Evolutionary conservation across 1,139 yeast genomes (phyloP), one percentile per base, ranked within the genome.

Genomic region (Magnusiomyces magnusii): DNA sequence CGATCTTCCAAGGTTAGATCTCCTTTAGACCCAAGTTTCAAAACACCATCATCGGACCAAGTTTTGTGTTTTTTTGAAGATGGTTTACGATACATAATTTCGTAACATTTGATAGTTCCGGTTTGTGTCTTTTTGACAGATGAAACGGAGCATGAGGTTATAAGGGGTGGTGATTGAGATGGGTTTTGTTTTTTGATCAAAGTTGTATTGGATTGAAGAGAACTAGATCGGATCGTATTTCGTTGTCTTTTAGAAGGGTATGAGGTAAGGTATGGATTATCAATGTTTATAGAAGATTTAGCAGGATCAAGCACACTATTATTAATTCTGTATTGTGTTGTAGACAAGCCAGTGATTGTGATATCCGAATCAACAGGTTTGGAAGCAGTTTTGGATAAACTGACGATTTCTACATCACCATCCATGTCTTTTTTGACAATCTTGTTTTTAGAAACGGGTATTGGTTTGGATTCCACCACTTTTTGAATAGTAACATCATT

Each of bases 21-120:
- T 52, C 65, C 63, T 13, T 53, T 49, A 23, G 51, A 60, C 19
- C 60, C 62, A 1, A 77, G 66, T 0, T 71, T 63, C 3, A 88
- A 76, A 28, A 73, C 71, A 0, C 97, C 98, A 73, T 93, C 99
- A 2, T 96, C 96, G 60, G 90, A 95, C 99, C 99, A 93, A 0
- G 92, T 85, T 69, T 92, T 92, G 71, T 91, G 84, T 76, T 92
- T 91, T 72, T 87, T 89, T 47, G 75, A 78, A 0, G 93, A 77
- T 50, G 77, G 78, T 69, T 88, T 90, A 51, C 99, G 76, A 81
- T 87, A 88, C 65, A 88, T 80, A 1, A 84, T 83, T 27, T 71
- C 64, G 62, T 70, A 80, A 51, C 55, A 58, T 28, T 49, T 42
- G 7, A 53, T 53, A 9, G 47, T 19, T 7, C 23, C 50, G 24